Evolutionary conservation across 2,329 filamentous ascomycete species (phyloP), one percentile per base, ranked within the genome.

Genomic region (Ramularia endophylla): DNA sequence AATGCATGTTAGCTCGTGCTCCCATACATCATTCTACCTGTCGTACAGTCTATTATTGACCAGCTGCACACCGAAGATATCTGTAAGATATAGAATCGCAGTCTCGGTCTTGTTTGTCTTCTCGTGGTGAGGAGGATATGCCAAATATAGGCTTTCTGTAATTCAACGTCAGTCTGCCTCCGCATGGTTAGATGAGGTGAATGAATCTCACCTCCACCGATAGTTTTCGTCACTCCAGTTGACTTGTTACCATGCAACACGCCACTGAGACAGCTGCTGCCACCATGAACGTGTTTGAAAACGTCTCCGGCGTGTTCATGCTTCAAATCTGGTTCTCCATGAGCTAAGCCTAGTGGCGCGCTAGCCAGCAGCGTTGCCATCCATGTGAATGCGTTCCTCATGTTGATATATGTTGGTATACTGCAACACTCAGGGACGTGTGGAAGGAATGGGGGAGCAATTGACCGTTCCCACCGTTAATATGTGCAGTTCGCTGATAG

Each of bases 41-140:
- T 38, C 42, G 27, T 34, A 59, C 57, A 63, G 55, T 36, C 55
- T 54, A 41, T 61, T 63, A 39, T 62, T 56, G 30, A 56, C 34
- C 12, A 61, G 42, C 5, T 55, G 53, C 19, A 61, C 44, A 31
- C 61, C 61, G 38, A 59, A 64, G 45, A 63, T 59, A 38, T 64
- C 61, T 8, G 58, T 57, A 12, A 63, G 45, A 40, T 54, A 62
- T 6, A 64, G 34, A 13, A 63, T 54, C 7, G 56, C 60, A 22
- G 44, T 40, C n/a, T 51, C 43, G 17, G 42, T 32, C 33, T 38
- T 44, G 27, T 33, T 30, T 17, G 40, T 46, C 16, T 31, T 36
- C 13, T 40, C 39, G 17, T 20, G 20, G 8, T 34, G 17, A 15
- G 38, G 44, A 9, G 52, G 52, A 27, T 47, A 49, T 15, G 52